phyloP scores from a whole-genome alignment of 1,284 basidiomycete species.

The Tylopilus orsonianus region DNA sequence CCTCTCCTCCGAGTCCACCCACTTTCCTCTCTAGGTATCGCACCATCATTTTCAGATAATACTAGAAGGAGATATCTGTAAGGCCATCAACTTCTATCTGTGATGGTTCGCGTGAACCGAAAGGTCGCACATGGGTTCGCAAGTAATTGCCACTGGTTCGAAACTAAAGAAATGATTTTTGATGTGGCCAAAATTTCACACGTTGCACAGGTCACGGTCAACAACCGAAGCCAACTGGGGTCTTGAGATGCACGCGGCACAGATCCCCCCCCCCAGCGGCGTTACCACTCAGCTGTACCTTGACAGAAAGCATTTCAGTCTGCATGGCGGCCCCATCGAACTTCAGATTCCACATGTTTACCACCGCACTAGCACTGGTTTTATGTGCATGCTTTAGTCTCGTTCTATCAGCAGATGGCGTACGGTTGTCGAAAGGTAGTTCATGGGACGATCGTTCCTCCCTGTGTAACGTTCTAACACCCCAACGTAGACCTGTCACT shows the following conservation, averaged over 20 bases:
- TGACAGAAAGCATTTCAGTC: no score
- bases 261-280: no score
- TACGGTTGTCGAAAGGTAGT: slow-evolving; percentile 4
- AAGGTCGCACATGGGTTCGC: no score
- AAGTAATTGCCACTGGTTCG: no score
- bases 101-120: not conserved
- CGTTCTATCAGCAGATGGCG: not conserved
- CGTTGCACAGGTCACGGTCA: not conserved
- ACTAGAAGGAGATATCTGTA: no score
- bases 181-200: not conserved
- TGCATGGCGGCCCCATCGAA: no score
- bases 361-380: not conserved
- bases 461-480: not conserved
- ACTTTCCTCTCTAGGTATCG: not conserved
- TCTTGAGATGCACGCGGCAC: no score
- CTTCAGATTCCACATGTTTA: not conserved
- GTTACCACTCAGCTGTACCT: no score
- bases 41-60: no score
- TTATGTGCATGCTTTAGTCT: not conserved
- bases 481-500: slow-evolving; percentile 10
- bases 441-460: not conserved
- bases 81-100: not conserved
- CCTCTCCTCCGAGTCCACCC: no score
- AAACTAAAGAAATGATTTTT: no score
- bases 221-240: no score